Conservation (phyloP, 805 yeast genomes). For the Metschnikowia sp. region DNA sequence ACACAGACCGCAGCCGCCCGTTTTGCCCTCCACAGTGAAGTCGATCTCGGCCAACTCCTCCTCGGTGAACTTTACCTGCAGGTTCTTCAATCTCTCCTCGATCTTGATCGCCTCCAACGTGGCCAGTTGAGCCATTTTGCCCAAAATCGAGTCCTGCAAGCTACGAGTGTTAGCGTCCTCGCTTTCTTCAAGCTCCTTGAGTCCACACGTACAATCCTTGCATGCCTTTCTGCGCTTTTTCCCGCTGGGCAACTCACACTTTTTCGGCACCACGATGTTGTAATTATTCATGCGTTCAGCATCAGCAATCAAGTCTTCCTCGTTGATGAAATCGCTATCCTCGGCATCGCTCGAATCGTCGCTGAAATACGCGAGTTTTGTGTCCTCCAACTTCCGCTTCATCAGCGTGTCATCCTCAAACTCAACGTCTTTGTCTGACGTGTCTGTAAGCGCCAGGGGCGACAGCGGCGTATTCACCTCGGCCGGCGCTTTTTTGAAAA, state of each 20-base stretch:
- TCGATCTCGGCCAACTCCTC: slow-evolving; percentile 87
- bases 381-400: slow-evolving; percentile 42
- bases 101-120: slow-evolving; percentile 51
- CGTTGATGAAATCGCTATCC: slow-evolving; percentile 54
- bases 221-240: slow-evolving; percentile 86
- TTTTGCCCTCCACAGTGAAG: slow-evolving; percentile 93
- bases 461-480: slow-evolving; percentile 1
- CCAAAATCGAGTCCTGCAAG: slow-evolving; percentile 44
- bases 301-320: slow-evolving; percentile 36
- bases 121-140: slow-evolving; percentile 49
- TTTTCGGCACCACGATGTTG: slow-evolving; percentile 54
- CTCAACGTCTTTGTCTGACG: slow-evolving; percentile 40
- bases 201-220: slow-evolving; percentile 97
- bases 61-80: slow-evolving; percentile 47
- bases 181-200: slow-evolving; percentile 79
- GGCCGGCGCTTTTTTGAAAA: slow-evolving; percentile 16
- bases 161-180: slow-evolving; percentile 47
- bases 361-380: slow-evolving; percentile 55
- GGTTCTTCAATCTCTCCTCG: slow-evolving; percentile 43
- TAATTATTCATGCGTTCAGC: slow-evolving; percentile 18
- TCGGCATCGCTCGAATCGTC: slow-evolving; percentile 49
- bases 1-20: slow-evolving; percentile 97
- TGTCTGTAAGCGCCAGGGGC: slow-evolving; percentile 40
- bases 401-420: slow-evolving; percentile 38
- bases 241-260: slow-evolving; percentile 51